Evolutionary conservation across 2,329 filamentous ascomycete species (phyloP).

Genomic region (Nannizzia gypsea): DNA sequence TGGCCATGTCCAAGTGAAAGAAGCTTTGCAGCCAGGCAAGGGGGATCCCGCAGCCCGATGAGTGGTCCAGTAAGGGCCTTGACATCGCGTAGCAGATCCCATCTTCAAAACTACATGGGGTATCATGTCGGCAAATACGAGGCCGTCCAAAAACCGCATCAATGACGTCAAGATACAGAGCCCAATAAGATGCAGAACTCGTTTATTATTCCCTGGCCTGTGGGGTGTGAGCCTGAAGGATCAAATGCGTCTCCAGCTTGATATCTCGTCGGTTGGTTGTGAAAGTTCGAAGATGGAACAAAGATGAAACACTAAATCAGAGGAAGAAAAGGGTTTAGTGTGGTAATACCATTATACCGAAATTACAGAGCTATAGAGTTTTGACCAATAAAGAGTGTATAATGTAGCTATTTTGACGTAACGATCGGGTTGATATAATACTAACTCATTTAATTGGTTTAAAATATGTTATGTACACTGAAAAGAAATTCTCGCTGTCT

Average conservation of each 20-base stretch:
- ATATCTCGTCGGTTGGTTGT: not conserved
- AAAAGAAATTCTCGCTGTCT: too few species aligned
- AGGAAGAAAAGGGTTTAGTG: too few species aligned
- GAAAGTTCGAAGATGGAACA: not conserved
- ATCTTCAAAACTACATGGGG: not conserved
- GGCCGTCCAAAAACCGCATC: not conserved
- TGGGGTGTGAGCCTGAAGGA: not conserved
- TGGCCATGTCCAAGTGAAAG: not conserved
- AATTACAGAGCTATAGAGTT: too few species aligned
- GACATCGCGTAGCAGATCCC: not conserved
- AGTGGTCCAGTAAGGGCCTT: not conserved
- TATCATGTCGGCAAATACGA: not conserved
- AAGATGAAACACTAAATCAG: not conserved
- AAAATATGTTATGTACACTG: too few species aligned
- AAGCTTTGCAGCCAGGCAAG: not conserved
- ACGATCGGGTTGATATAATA: too few species aligned
- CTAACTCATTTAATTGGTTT: too few species aligned
- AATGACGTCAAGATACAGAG: not conserved
- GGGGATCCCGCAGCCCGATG: not conserved
- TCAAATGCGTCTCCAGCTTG: not conserved
- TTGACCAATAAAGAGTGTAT: too few species aligned
- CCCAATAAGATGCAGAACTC: not conserved
- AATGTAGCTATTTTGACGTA: too few species aligned
- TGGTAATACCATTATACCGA: too few species aligned
- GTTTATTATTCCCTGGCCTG: not conserved